phyloP scores from a whole-genome alignment of 2,329 filamentous ascomycete genomes.

The Penicillium frequentans region DNA sequence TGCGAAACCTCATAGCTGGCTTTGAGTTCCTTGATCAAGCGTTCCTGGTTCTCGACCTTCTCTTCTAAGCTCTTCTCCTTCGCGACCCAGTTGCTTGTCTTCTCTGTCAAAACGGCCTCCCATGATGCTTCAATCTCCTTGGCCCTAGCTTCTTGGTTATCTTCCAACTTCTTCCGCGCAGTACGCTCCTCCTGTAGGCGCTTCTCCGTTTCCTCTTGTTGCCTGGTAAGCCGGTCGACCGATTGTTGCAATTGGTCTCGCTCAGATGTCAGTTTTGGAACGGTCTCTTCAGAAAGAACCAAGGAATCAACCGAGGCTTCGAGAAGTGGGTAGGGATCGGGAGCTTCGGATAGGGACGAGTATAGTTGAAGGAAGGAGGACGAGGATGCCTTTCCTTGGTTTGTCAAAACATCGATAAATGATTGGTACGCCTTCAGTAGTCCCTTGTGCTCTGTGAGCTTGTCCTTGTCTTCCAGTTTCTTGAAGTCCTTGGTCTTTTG shows the following conservation, averaged over 20 bases:
- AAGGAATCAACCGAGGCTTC: slow-evolving; percentile 96
- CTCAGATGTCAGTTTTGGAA: slow-evolving; percentile 85
- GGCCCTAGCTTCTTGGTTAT: slow-evolving; percentile 72
- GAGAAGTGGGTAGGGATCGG: slow-evolving; percentile 92
- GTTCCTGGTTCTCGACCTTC: slow-evolving; percentile 91
- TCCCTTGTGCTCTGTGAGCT: slow-evolving; percentile 84
- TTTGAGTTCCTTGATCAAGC: slow-evolving; percentile 89
- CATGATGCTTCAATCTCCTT: slow-evolving; percentile 90
- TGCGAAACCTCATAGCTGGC: slow-evolving; percentile 97
- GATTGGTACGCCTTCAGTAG: slow-evolving; percentile 94
- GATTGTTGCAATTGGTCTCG: slow-evolving; percentile 83
- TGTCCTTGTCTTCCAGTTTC: slow-evolving; percentile 85
- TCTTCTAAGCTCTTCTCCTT: slow-evolving; percentile 91
- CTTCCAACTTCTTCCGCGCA: slow-evolving; percentile 72
- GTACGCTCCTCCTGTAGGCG: slow-evolving; percentile 76
- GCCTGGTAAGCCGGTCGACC: slow-evolving; percentile 70
- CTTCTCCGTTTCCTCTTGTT: slow-evolving; percentile 79
- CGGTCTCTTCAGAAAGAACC: slow-evolving; percentile 84
- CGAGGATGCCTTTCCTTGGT: slow-evolving; percentile 91
- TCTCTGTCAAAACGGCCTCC: slow-evolving; percentile 86
- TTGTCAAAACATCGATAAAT: slow-evolving; percentile 94
- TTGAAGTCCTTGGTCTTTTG: slow-evolving; percentile 98
- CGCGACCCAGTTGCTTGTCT: slow-evolving; percentile 92
- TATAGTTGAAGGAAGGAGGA: slow-evolving; percentile 92
- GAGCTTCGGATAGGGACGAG: slow-evolving; percentile 88